Evolutionary conservation across 345 rosid genomes (phyloP), one percentile per base, ranked within the genome.

Genomic region (Euphorbia pulcherrima): DNA sequence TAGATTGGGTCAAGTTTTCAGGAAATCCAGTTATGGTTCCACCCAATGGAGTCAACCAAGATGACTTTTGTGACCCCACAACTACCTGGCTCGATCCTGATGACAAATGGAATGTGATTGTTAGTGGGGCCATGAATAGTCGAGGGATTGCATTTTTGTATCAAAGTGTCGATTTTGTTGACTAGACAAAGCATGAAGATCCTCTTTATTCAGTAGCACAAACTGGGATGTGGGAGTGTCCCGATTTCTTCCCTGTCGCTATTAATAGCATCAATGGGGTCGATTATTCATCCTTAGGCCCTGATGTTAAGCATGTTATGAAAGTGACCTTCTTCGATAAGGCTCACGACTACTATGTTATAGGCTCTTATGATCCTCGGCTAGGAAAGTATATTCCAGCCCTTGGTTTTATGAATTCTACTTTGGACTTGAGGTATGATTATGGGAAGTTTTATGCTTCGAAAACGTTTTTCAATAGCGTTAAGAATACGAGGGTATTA

Each of bases 201-300:
- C 84, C 84, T 14, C 79, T 87, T 46, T 76, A 79, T 67, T 64
- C 77, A 28, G 57, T 71, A 1, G 51, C 35, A 4, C 69, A 20
- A 54, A 81, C 84, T 2, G 86, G 80, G 52, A 87, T 89, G 88
- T 87, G 84, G 92, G 96, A 89, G 63, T 85, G 89, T 72, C 85
- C 83, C 0, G 92, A 89, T 37, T 84, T 89, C 69, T 89, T 67
- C 58, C 92, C 90, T 0, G 88, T 88, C 44, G 21, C 75, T 2
- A 8, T 72, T 20, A 69, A 60, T 6, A 70, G 83, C 51, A 65
- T 62, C 4, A 51, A 60, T 48, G 90, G 92, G 26, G 61, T 80
- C 0, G 90, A 88, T 1, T 81, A 87, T 8, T 88, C 88, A 0
- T 66, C 74, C 20, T 72, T 69, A 27, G 64, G 74, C 46, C 65